A percentile compares a stretch with the other conserved stretches of the same genome.
Conservation (phyloP, 1,284 basidiomycete species). For the Lentinus polychrous region DNA sequence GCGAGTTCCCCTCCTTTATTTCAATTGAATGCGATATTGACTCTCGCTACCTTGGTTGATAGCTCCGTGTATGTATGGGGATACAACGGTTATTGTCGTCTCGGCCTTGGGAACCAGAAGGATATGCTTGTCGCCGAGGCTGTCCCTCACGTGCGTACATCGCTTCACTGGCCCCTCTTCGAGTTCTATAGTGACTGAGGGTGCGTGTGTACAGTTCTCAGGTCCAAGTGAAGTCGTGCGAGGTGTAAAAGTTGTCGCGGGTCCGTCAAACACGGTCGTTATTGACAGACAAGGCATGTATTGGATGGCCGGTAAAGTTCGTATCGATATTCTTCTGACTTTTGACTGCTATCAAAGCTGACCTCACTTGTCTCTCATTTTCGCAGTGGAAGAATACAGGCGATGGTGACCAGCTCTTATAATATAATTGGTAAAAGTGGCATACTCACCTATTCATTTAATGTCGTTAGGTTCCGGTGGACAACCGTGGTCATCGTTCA, state of each 20-base stretch:
- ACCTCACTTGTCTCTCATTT: slow-evolving; percentile 8
- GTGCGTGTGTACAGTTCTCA: slow-evolving; percentile 46
- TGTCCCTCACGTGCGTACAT: slow-evolving; percentile 56
- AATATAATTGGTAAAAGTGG: neutral
- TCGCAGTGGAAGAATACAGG: slow-evolving; percentile 91
- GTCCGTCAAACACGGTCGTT: slow-evolving; percentile 78
- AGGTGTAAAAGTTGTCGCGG: slow-evolving; percentile 66
- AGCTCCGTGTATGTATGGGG: slow-evolving; percentile 84
- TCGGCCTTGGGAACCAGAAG: slow-evolving; percentile 80
- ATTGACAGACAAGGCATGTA: slow-evolving; percentile 81
- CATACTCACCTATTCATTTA: neutral
- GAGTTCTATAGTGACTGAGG: neutral
- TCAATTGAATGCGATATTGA: neutral
- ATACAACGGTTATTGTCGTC: slow-evolving; percentile 75
- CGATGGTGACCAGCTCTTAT: slow-evolving; percentile 52
- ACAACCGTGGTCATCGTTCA: slow-evolving; percentile 78
- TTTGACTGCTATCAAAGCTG: neutral
- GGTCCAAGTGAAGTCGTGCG: slow-evolving; percentile 60
- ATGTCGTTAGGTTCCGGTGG: slow-evolving; percentile 57
- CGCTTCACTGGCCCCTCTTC: no score
- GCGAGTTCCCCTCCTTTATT: slow-evolving; percentile 29
- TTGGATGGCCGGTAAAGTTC: slow-evolving; percentile 77
- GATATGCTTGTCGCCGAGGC: slow-evolving; percentile 72
- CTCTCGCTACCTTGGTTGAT: slow-evolving; percentile 5
- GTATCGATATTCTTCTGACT: slow-evolving; percentile 14